Evolutionary conservation across 2,329 filamentous ascomycete genomes (phyloP).

Genomic region (Colletotrichum sp.): DNA sequence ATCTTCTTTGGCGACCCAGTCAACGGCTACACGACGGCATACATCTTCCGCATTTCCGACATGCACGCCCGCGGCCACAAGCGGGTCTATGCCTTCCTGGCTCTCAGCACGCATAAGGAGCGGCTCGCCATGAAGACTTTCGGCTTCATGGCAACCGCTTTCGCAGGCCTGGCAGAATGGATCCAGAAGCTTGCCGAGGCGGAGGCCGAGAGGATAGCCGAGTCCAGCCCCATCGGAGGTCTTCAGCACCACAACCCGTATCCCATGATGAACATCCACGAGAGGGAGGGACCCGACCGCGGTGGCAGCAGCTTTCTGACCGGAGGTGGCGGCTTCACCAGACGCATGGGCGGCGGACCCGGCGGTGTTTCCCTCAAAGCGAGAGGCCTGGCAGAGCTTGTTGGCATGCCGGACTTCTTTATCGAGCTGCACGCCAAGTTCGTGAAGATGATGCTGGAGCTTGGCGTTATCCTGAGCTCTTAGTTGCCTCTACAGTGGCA

Average conservation of each 20-base stretch:
- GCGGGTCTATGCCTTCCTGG: slow-evolving; percentile 72
- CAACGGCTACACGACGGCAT: slow-evolving; percentile 72
- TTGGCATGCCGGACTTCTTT: slow-evolving; percentile 72
- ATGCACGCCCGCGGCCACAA: slow-evolving; percentile 71
- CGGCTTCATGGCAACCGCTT: slow-evolving; percentile 64
- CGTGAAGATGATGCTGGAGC: slow-evolving; percentile 66
- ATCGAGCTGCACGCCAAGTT: slow-evolving; percentile 70
- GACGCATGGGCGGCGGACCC: slow-evolving; percentile 63
- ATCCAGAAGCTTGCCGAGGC: slow-evolving; percentile 69
- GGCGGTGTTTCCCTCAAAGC: slow-evolving; percentile 62
- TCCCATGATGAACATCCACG: background rate
- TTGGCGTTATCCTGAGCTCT: slow-evolving; percentile 58
- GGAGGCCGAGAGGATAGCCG: slow-evolving; percentile 63
- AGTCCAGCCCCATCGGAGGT: slow-evolving; percentile 43
- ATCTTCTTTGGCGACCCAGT: slow-evolving; percentile 72
- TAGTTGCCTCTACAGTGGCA: slow-evolving; percentile 28
- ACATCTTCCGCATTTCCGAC: slow-evolving; percentile 73
- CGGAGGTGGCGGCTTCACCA: slow-evolving; percentile 60
- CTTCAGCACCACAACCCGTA: slow-evolving; percentile 43
- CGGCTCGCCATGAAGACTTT: slow-evolving; percentile 71
- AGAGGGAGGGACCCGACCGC: slow-evolving; percentile 32
- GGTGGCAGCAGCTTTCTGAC: slow-evolving; percentile 62
- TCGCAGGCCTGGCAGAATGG: slow-evolving; percentile 69
- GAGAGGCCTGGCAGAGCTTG: slow-evolving; percentile 68
- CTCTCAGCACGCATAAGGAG: slow-evolving; percentile 69